Evolutionary conservation across 495 filamentous ascomycete genomes (phyloP), one percentile per base, ranked within the genome.

Genomic region (Neurospora tetraspora): DNA sequence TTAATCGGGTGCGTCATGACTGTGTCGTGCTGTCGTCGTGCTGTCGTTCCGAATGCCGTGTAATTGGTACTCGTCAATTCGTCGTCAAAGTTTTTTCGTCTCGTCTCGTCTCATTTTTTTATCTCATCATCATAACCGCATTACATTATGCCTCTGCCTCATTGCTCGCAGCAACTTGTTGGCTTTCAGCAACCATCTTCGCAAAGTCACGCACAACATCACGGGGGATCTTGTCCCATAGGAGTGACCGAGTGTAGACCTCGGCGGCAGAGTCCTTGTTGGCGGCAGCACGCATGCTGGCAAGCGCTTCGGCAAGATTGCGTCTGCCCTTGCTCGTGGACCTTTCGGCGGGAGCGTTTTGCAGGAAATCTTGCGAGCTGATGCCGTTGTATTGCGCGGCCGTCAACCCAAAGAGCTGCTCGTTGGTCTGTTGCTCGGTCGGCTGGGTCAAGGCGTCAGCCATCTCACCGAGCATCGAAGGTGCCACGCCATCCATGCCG

Each of bases 201-300:
- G 91, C 91, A 83, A 98, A 99, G 82, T 95, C 92, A 72, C 90
- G 89, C 70, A 99, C 94, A 65, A 98, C 93, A 78, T 99, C 94
- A 74, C 89, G 85, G 65, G 96, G 94, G 74, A 99, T 92, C 79
- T 92, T 91, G 77, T 97, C 94, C 94, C 94, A 98, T 76, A 99
- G 90, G 73, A 99, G 87, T 69, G 93, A 96, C 38, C 95, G 87
- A 37, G 93, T 96, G 83, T 98, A 97, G 53, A 98, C 93, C 77
- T 97, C 94, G 38, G 92, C 91, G 42, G 89, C 93, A 70, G 86
- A 87, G 71, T 88, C 84, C 77, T 91, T 90, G 77, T 85, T 86
- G 73, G 85, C 83, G 79, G 82, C 86, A 65, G 53, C 53, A 74
- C 93, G 89, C 90, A 96, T 93, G 37, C 87, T 90, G 73, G 91